Base-by-base conservation (phyloP, 768 basidiomycete genomes). In the Lactarius sanguifluus region DNA sequence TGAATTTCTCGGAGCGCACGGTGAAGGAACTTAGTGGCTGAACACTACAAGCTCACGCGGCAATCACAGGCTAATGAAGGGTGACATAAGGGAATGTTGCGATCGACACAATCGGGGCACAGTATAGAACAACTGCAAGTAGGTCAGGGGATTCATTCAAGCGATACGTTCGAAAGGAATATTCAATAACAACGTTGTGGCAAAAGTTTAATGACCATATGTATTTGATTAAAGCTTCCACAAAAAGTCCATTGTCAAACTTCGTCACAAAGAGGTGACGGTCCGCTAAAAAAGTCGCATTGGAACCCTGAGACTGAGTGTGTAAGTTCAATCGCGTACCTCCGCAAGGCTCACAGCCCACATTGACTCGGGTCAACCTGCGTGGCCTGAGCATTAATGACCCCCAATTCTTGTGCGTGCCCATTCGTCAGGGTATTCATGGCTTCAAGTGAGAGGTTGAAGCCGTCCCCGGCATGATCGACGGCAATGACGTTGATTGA, bases 361-460 rank as follows among this genome's bases (percentile, higher is more conserved):
- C 88, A 89, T 59, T 72, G 68, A 0, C 85, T 81, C 8, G 79
- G 64, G 45, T 69, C 75, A 12, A 88, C 82, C 66, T 83, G 74
- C 3, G 65, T 75, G 6, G 82, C 75, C 10, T 73, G 76, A 15
- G 84, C 84, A 16, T 77, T 56, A 25, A 88, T 78, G 30, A 81
- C 75, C 10, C 87, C 87, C 30, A 83, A 72, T 41, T 78, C 71
- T 50, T 73, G 77, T 0, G 81, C 86, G 69, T 82, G 75, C 41
- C 77, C 78, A 57, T 77, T 75, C 61, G 78, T 79, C 64, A 79
- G 71, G 16, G 41, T 60, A 62, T 79, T 72, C 77, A 79, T 74
- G 61, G 77, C 77, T 70, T 69, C 73, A 41, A 72, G 65, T 38
- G 78, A 73, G 54, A 79, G 72, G 68, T 77, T 77, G 73, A 78